Base-by-base conservation (phyloP, 2,329 filamentous ascomycete species). In the Tolypocladium capitatum region DNA sequence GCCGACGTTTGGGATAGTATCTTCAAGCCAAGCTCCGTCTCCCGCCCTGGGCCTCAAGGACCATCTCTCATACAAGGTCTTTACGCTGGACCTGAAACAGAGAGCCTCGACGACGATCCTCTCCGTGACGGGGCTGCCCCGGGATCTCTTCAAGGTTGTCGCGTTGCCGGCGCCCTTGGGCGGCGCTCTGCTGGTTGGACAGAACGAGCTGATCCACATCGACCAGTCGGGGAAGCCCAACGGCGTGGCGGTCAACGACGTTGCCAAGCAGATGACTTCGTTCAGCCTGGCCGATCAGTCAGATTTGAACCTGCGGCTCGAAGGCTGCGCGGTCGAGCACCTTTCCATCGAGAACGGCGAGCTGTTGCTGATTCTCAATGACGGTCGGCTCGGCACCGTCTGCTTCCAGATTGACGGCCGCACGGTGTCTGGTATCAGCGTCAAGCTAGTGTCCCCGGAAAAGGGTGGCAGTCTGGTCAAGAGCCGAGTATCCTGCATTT, bases 161-260 rank as follows among this genome's bases (percentile, higher is more conserved):
- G 81, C 92, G 8, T 69, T 98, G 3, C 87, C 90, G 5, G 75
- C 84, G 6, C 91, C 91, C 1, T 83, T 97, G 36, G 92, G 92
- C 24, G 92, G 92, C 40, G 86, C 89, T 34, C 70, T 98, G 16
- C 74, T 98, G 16, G 70, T 97, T 20, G 94, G 92, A 28, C 75
- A 78, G 43, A 97, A 98, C 61, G 89, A 96, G 61, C 67, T 98
- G 52, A 86, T 98, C 51, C 92, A 98, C 63, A 81, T 98, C 54
- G 91, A 97, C 60, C 92, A 98, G 71, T 88, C 88, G 11, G 92
- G 92, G 30, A 96, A 94, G 64, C 79, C 89, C 13, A 95, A 88
- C 58, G 91, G 89, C 2, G 84, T 97, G 49, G 91, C 85, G 4
- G 86, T 98, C 53, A 98, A 98, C 60, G 78, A 87, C 32, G 94